Percentiles rank a stretch among this genome's conserved stretches.
Evolutionary conservation across 2,329 filamentous ascomycete genomes (phyloP).

Genomic region (Aphanoascus verrucosus): DNA sequence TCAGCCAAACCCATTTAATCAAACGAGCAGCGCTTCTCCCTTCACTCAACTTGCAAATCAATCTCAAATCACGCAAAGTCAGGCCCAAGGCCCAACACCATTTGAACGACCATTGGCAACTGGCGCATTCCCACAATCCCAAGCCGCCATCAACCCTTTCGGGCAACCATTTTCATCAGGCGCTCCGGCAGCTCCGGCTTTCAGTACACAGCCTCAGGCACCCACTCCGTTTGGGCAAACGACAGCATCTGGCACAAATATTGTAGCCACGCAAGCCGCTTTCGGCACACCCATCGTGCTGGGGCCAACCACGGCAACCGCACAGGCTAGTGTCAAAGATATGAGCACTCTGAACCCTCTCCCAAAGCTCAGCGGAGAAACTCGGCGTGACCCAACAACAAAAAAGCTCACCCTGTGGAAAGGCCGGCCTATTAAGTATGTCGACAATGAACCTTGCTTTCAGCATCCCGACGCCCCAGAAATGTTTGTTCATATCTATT

Average conservation of each 20-base stretch:
- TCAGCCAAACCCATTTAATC: constrained; percentile 9
- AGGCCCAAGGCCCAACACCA: constrained; percentile 16
- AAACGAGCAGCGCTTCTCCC: constrained; percentile 19
- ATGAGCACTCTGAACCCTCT: constrained; percentile 14
- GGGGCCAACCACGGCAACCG: constrained; percentile 3
- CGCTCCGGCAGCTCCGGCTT: constrained; percentile 19
- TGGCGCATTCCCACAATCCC: constrained; percentile 25
- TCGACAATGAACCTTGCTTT: constrained; percentile 41
- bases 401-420: constrained; percentile 49
- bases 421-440: constrained; percentile 52
- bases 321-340: constrained; percentile 13
- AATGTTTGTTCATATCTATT: constrained; percentile 57
- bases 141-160: constrained; percentile 22
- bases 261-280: constrained; percentile 21
- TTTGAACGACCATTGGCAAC: constrained; percentile 28
- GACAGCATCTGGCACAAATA: constrained; percentile 13
- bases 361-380: constrained; percentile 27
- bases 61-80: constrained; percentile 9
- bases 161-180: constrained; percentile 25
- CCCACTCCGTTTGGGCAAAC: constrained; percentile 20
- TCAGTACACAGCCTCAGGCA: constrained; percentile 19
- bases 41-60: constrained; percentile 24
- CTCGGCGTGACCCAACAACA: constrained; percentile 26
- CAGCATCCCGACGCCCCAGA: constrained; percentile 45
- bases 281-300: neutral